Evolutionary conservation across 2,329 filamentous ascomycete genomes (phyloP).

Genomic region (Diaporthe batatas): DNA sequence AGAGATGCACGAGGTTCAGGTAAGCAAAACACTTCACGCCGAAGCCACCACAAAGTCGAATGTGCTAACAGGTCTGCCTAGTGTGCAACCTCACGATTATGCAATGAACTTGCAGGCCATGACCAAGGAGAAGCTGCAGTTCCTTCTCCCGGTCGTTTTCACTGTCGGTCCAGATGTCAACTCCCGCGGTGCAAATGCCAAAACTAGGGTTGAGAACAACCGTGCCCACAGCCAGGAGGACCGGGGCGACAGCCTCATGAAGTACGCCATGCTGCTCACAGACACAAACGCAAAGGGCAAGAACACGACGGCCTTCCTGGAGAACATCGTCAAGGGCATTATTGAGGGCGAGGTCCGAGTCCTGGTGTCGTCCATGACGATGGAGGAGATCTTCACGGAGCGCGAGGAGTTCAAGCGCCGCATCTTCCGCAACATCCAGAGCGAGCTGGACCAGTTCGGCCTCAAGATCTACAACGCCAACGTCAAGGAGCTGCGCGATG

Average conservation of each 20-base stretch:
- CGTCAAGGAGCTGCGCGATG: constrained; percentile 89
- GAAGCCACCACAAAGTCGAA: neutral
- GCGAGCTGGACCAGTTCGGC: constrained; percentile 84
- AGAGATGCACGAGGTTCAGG: constrained; percentile 71
- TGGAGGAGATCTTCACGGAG: constrained; percentile 78
- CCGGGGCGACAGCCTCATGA: constrained; percentile 75
- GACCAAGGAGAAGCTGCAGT: constrained; percentile 90
- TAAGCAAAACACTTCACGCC: neutral
- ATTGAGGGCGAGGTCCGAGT: constrained; percentile 90
- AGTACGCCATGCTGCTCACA: constrained; percentile 85
- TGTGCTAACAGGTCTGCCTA: constrained; percentile 48
- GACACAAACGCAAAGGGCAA: constrained; percentile 61
- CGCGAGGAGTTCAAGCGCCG: constrained; percentile 67
- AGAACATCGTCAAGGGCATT: constrained; percentile 89
- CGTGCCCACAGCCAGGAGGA: constrained; percentile 58
- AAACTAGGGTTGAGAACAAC: constrained; percentile 34
- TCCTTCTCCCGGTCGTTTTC: constrained; percentile 85
- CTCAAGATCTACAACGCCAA: constrained; percentile 80
- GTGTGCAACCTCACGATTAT: constrained; percentile 84
- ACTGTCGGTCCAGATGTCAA: constrained; percentile 86
- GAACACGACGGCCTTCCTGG: constrained; percentile 71
- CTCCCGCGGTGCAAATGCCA: constrained; percentile 61
- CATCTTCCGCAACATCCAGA: constrained; percentile 81
- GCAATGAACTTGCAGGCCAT: constrained; percentile 87
- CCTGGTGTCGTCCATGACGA: constrained; percentile 89